Percentiles rank a stretch among this genome's conserved stretches.
Evolutionary conservation across 352 stramenopile genomes (phyloP).

Genomic region (Phytopythium oedochilum): DNA sequence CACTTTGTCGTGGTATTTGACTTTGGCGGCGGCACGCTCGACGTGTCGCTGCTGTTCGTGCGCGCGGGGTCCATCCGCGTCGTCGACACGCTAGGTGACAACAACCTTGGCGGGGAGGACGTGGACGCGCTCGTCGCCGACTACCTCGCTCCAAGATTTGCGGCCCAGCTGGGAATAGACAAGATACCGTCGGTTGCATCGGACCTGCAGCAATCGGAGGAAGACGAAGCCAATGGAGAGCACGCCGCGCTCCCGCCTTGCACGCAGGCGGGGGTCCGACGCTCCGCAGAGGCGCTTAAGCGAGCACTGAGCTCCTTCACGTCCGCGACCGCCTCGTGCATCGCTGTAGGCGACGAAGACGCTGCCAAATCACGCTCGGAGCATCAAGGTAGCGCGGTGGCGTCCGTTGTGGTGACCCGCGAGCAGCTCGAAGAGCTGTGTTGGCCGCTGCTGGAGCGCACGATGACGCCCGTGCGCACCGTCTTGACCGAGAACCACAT

Average conservation of each 20-base stretch:
- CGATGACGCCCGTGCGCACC: slow-evolving; percentile 44
- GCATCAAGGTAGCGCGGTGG: not conserved
- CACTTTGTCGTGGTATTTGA: slow-evolving; percentile 97
- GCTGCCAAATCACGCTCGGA: not conserved
- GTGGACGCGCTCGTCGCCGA: slow-evolving; percentile 90
- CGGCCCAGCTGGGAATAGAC: slow-evolving; percentile 18
- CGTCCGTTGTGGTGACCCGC: slow-evolving; percentile 30
- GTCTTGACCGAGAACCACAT: slow-evolving; percentile 59
- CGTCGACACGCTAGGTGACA: slow-evolving; percentile 92
- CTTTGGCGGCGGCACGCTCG: slow-evolving; percentile 92
- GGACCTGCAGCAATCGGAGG: slow-evolving; percentile 9
- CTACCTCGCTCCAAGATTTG: slow-evolving; percentile 86
- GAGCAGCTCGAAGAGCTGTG: slow-evolving; percentile 45
- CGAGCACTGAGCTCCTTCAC: slow-evolving; percentile 29
- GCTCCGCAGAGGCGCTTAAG: slow-evolving; percentile 53
- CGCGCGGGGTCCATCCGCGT: slow-evolving; percentile 95
- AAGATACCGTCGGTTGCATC: slow-evolving; percentile 23
- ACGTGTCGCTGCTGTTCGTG: slow-evolving; percentile 92
- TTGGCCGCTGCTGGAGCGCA: slow-evolving; percentile 39
- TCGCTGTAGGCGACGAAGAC: slow-evolving; percentile 10
- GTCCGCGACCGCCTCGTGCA: slow-evolving; percentile 25
- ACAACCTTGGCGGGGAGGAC: slow-evolving; percentile 82
- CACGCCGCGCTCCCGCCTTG: slow-evolving; percentile 34
- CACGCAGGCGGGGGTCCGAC: slow-evolving; percentile 45
- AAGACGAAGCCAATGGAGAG: slow-evolving; percentile 14